phyloP scores from a whole-genome alignment of 2,329 filamentous ascomycete species.

The Aureobasidium sp. region DNA sequence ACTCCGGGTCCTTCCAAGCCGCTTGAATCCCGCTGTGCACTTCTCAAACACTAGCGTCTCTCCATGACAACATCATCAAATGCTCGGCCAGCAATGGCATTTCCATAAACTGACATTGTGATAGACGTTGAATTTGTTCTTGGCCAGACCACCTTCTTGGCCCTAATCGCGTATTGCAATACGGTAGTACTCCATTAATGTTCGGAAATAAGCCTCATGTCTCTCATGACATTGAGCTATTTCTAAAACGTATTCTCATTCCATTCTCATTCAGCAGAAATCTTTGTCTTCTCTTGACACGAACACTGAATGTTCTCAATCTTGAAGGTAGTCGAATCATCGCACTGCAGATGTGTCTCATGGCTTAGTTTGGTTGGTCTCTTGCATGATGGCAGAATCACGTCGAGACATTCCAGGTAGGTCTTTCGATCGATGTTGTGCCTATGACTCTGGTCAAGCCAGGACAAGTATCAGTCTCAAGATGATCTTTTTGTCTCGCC shows the following conservation, averaged over 20 bases:
- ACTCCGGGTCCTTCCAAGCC: background rate
- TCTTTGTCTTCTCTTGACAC: too few relatives aligned
- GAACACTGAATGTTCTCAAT: too few relatives aligned
- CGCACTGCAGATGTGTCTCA: too few relatives aligned
- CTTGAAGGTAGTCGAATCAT: too few relatives aligned
- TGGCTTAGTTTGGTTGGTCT: too few relatives aligned
- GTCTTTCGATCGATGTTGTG: background rate
- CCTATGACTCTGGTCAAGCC: too few relatives aligned
- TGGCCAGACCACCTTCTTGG: background rate
- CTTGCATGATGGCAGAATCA: background rate
- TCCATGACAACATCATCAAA: background rate
- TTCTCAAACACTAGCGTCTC: slow-evolving; percentile 9
- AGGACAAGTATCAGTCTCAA: background rate
- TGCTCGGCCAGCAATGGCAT: background rate
- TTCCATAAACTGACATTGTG: background rate
- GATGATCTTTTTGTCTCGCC: background rate
- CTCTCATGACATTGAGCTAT: background rate
- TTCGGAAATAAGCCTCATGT: background rate
- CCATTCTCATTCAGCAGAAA: too few relatives aligned
- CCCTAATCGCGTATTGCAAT: background rate
- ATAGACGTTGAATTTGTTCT: background rate
- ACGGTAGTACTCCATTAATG: background rate
- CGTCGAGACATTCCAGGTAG: background rate
- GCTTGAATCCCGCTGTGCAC: background rate
- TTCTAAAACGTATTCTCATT: too few relatives aligned